phyloP scores from a whole-genome alignment of 2,329 filamentous ascomycete species.

The Helotiales sp. region DNA sequence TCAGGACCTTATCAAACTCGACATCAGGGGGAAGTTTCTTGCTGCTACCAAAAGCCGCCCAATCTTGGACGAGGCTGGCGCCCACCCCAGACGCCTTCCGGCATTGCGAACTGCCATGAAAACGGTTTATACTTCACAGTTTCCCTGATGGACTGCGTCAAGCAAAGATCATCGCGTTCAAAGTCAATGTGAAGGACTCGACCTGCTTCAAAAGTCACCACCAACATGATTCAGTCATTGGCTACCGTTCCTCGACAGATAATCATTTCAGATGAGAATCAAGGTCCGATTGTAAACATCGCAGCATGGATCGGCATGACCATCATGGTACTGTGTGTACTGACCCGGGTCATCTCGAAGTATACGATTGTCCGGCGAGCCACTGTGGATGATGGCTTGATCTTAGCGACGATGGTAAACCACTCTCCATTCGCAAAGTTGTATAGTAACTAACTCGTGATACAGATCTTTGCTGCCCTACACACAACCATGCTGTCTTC shows the following conservation, averaged over 20 bases:
- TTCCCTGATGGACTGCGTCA: neutral
- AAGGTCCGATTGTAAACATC: conserved; percentile 48
- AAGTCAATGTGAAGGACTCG: neutral
- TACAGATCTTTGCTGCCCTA: conserved; percentile 12
- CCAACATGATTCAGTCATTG: neutral
- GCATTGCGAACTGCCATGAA: neutral
- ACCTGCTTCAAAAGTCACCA: neutral
- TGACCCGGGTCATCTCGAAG: conserved; percentile 43
- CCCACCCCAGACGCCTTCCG: neutral
- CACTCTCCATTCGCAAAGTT: conserved; percentile 17
- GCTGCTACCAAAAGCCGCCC: neutral
- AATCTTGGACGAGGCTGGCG: conserved; percentile 5
- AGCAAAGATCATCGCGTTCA: neutral
- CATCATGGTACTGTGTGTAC: conserved; percentile 44
- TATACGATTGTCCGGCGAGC: conserved; percentile 26
- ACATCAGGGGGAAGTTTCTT: conserved; percentile 1
- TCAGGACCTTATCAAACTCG: neutral
- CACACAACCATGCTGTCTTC: conserved; percentile 11
- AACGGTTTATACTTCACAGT: neutral
- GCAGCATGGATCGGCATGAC: conserved; percentile 46
- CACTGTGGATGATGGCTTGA: conserved; percentile 28
- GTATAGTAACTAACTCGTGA: conserved; percentile 11
- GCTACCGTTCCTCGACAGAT: conserved; percentile 25
- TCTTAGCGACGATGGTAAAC: conserved; percentile 25
- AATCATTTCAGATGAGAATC: conserved; percentile 47